Percentiles rank a stretch among this genome's conserved stretches.
These are phyloP conservation scores for Saccharomycopsis capsularis DNA, from an alignment of 805 yeast species.

Conservation along the genomic window DNA sequence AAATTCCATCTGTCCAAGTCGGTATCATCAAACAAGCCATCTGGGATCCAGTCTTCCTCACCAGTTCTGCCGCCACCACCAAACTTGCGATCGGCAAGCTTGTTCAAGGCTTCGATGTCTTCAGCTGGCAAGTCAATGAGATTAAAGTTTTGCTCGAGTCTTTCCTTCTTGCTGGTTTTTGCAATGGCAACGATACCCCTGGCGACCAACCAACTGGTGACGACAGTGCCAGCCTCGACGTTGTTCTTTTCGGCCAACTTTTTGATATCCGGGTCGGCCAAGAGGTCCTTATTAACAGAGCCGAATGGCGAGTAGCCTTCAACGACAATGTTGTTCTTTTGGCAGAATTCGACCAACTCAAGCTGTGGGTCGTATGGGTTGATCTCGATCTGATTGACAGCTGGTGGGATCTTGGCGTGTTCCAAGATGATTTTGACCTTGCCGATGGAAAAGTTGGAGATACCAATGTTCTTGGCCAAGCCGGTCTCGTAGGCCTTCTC, in stretches of 20 bases:
- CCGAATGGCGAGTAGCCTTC: constrained; percentile 80
- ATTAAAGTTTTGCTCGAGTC: constrained; percentile 42
- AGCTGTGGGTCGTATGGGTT: constrained; percentile 67
- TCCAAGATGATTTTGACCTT: constrained; percentile 44
- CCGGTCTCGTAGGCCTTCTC: constrained; percentile 51
- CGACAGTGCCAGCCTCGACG: constrained; percentile 36
- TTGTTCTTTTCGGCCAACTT: constrained; percentile 38
- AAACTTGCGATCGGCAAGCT: constrained; percentile 25
- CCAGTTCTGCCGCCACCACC: constrained; percentile 1
- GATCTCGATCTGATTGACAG: constrained; percentile 64
- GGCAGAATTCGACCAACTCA: constrained; percentile 47
- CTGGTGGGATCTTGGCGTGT: constrained; percentile 49
- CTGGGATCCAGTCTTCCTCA: constrained; percentile 8
- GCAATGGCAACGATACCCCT: constrained; percentile 50
- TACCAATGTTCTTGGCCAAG: constrained; percentile 55
- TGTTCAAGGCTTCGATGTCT: constrained; percentile 35
- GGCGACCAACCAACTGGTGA: constrained; percentile 40
- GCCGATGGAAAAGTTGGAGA: constrained; percentile 58
- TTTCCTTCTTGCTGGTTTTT: constrained; percentile 60
- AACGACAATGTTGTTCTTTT: constrained; percentile 43
- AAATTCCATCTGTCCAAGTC: constrained; percentile 8
- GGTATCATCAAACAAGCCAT: constrained; percentile 11
- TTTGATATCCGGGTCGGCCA: constrained; percentile 36
- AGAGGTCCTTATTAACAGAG: constrained; percentile 44
- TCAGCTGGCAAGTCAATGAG: constrained; percentile 33